Evolutionary conservation across 805 yeast genomes (phyloP), one percentile per base, ranked within the genome.

Genomic region (Monosporozyma aerobia): DNA sequence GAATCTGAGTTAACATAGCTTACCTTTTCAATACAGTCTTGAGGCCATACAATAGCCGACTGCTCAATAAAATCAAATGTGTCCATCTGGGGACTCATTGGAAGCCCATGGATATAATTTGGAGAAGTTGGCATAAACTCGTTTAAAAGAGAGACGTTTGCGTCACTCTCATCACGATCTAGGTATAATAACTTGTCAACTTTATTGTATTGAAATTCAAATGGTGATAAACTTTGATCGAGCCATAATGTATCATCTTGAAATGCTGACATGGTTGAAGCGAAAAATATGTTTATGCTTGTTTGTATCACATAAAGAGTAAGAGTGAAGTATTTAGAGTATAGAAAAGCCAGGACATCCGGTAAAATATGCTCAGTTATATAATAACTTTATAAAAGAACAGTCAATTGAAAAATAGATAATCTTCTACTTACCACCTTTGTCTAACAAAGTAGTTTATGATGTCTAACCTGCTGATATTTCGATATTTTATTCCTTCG

Each of bases 61-160:
- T 33, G 19, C 19, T 19, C 37, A 33, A 11, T 63, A 45, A 63
- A 63, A 51, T 63, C 67, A 47, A 63, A 63, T 46, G 56, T 54
- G 47, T 63, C 66, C 10, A 62, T 64, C 41, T 62, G 63, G n/a
- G 60, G 56, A n/a, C 67, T 55, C 11, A 58, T 56, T 30, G 56
- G 53, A 33, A 61, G 55, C 14, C 37, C 37, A 33, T 33, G 10
- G 14, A 10, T 33, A 33, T 33, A 33, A 33, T 33, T 33, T 9
- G 37, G 37, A 10, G 37, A 33, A 9, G 37, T 33, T 11, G n/a
- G 5, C 13, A 10, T 33, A 11, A 33, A 33, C 5, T 33, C 37
- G 13, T 33, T 33, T 9, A 33, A 33, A 33, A 5, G 10, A 4
- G 37, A 33, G 5, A 33, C 1, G 13, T 33, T 33, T 4, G 37